Conservation (phyloP, 768 basidiomycete genomes). For the Tylopilus sp. region DNA sequence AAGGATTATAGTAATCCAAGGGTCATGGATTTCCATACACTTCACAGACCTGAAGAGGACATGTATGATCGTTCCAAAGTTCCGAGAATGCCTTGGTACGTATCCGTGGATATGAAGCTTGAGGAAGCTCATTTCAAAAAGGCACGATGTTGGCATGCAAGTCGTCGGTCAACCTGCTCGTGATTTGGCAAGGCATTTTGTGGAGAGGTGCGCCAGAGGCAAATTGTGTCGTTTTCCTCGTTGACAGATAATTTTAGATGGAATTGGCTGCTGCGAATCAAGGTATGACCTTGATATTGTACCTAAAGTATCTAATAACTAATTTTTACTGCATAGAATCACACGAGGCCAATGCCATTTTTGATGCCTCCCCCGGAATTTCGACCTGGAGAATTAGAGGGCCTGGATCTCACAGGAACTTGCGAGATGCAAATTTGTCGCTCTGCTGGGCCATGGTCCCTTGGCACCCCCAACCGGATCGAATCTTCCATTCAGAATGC, state of each 20-base stretch:
- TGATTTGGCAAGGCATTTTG: conserved; percentile 92
- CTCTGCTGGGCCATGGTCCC: conserved; percentile 93
- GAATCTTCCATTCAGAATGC: conserved; percentile 96
- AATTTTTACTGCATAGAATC: conserved; percentile 56
- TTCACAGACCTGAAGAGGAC: conserved; percentile 90
- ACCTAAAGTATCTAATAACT: background rate
- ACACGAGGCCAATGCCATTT: conserved; percentile 90
- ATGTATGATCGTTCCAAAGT: conserved; percentile 91
- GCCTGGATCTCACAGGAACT: conserved; percentile 86
- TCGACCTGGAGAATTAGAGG: conserved; percentile 69
- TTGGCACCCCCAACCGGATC: conserved; percentile 80
- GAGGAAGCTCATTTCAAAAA: conserved; percentile 26
- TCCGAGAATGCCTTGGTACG: conserved; percentile 95
- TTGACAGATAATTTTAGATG: conserved; percentile 50
- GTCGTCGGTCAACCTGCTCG: conserved; percentile 95
- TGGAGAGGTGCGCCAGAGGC: conserved; percentile 61
- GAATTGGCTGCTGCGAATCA: conserved; percentile 92
- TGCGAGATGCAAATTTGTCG: conserved; percentile 97
- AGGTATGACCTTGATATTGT: conserved; percentile 47
- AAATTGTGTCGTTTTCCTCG: background rate
- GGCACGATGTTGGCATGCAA: conserved; percentile 97
- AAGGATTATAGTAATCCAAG: conserved; percentile 96
- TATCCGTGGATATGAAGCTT: background rate
- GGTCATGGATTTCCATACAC: conserved; percentile 75
- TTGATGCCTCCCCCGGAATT: conserved; percentile 92